Conservation (phyloP, 306 rosid species). For the Corylus avellana region DNA sequence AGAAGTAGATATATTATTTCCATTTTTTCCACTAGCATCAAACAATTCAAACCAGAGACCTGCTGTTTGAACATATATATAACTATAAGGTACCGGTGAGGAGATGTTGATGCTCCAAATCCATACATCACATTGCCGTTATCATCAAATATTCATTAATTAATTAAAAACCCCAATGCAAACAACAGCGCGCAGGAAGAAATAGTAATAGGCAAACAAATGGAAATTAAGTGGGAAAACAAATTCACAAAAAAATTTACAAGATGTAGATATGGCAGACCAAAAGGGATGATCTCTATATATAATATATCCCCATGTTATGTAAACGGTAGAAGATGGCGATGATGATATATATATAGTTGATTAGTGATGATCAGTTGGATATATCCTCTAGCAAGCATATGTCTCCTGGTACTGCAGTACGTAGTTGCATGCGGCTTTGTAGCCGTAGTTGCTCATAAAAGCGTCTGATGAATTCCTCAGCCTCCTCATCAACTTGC, state of each 20-base stretch:
- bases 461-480: conserved; percentile 56
- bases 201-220: conserved; percentile 1
- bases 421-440: conserved; percentile 34
- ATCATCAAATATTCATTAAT: neutral
- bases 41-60: neutral
- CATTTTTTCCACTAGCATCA: conserved; percentile 3
- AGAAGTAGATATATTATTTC: neutral
- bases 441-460: conserved; percentile 52
- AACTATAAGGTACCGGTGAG: neutral
- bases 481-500: conserved; percentile 51
- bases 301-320: neutral
- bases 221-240: conserved; percentile 11
- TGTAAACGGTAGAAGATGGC: neutral
- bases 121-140: neutral
- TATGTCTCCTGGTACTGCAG: conserved; percentile 25
- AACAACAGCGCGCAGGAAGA: neutral
- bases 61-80: neutral
- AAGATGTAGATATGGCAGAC: neutral
- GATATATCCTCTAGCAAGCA: neutral
- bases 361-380: neutral
- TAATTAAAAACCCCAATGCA: neutral
- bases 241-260: conserved; percentile 16
- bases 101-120: conserved; percentile 21
- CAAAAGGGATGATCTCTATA: too few relatives aligned
- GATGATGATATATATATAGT: neutral